These are phyloP conservation scores for Sphaerostilbella broomeana DNA, from an alignment of 2,329 filamentous ascomycete species.

Conservation along the genomic window DNA sequence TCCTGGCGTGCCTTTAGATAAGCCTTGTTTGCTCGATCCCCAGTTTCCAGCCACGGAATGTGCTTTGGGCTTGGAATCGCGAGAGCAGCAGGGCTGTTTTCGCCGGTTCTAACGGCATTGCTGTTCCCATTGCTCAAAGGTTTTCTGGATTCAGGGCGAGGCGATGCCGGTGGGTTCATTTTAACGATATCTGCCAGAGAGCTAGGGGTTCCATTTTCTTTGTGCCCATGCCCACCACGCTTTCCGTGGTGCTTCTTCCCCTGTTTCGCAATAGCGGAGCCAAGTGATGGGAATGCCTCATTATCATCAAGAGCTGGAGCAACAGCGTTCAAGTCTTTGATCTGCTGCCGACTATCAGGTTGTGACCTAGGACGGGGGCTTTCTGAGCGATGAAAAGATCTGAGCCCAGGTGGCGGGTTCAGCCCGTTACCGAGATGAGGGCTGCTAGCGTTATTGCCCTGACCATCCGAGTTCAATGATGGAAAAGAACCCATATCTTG, in stretches of 20 bases:
- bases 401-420: constrained; percentile 65
- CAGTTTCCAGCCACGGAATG: constrained; percentile 94
- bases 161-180: constrained; percentile 75
- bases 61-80: constrained; percentile 84
- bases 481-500: constrained; percentile 85
- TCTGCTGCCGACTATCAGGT: constrained; percentile 69
- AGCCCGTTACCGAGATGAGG: constrained; percentile 46
- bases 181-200: constrained; percentile 92
- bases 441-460: constrained; percentile 46
- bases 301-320: constrained; percentile 84
- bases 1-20: constrained; percentile 94
- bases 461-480: constrained; percentile 58
- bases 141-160: constrained; percentile 54
- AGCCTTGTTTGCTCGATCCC: constrained; percentile 80
- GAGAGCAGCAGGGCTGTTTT: constrained; percentile 75
- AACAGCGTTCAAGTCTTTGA: constrained; percentile 53
- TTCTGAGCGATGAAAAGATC: constrained; percentile 53
- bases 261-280: constrained; percentile 66
- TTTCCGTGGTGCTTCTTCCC: constrained; percentile 93
- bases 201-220: constrained; percentile 61
- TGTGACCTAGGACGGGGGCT: constrained; percentile 70
- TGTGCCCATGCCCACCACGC: constrained; percentile 65
- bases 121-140: constrained; percentile 58
- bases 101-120: constrained; percentile 57
- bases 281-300: constrained; percentile 88